Conservation (phyloP, 129 eudicot species). For the Saussurea involucrata region DNA sequence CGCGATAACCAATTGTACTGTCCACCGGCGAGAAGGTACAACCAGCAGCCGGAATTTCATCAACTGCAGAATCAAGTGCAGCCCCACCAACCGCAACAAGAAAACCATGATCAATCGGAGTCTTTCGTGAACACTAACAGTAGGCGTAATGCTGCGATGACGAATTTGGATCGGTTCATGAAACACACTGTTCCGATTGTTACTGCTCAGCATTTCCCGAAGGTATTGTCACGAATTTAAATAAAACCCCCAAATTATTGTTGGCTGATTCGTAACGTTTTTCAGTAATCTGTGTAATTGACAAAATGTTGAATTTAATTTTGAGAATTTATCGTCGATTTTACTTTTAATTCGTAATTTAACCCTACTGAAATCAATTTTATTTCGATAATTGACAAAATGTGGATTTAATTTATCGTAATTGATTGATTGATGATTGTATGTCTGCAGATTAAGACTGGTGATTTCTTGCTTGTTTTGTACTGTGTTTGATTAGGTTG, state of each 20-base stretch:
- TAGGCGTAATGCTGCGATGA: background rate
- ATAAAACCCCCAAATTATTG: background rate
- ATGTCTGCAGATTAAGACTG: background rate
- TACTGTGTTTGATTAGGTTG: background rate
- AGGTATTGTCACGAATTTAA: background rate
- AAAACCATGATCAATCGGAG: background rate
- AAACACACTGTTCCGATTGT: slow-evolving; percentile 13
- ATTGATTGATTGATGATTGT: background rate
- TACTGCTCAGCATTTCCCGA: slow-evolving; percentile 12
- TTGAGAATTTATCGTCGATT: background rate
- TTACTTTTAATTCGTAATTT: background rate
- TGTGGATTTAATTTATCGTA: background rate
- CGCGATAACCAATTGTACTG: background rate
- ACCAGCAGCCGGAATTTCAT: slow-evolving; percentile 2
- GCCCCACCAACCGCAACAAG: background rate
- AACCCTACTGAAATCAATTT: background rate
- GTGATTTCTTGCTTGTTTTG: background rate
- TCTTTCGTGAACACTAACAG: background rate
- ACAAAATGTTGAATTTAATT: background rate
- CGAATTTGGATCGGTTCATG: slow-evolving; percentile 17
- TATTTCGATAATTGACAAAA: background rate
- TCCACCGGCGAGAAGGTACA: slow-evolving; percentile 14
- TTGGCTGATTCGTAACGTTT: background rate
- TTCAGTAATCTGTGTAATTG: background rate
- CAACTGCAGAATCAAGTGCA: background rate